Evolutionary conservation across 148 eudicot species (phyloP), one percentile per base, ranked within the genome.

Genomic region (Simmondsia chinensis): DNA sequence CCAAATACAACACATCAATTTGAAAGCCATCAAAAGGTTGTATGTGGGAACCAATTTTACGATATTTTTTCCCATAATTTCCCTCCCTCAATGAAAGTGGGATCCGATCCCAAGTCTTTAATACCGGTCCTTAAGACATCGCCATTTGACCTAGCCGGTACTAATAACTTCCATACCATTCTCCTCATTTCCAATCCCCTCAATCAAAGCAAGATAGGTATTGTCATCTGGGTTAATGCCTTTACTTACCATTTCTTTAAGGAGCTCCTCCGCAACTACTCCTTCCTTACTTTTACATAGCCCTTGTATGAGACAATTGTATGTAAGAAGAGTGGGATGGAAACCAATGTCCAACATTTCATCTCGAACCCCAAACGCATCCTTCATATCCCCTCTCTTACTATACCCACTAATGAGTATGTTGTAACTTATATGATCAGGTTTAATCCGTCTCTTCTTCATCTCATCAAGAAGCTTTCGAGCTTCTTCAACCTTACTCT

Each of bases 381-480:
- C 80, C 27, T 75, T 72, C 65, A 70, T 19, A 61, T 85, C n/a
- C 51, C 89, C 89, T 65, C 69, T 70, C 70, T 59, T 67, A 57
- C 89, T 74, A 48, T 75, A 85, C 35, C 95, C 89, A 33, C 89
- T 74, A 15, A 85, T 77, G n/a, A n/a, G 71, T 19, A 86, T 80
- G 50, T 77, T 80, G 29, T 70, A 85, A 39, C 76, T 80, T 31
- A 80, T 64, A 47, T 72, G 56, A 72, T 78, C 85, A 3, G 89
- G 95, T 38, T 53, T 52, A 62, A 80, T 80, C 31, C 83, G n/a
- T n/a, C 63, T 73, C 48, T 39, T 56, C 57, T 67, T 77, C 95
- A 85, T 85, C 61, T 61, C 73, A 55, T 77, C 75, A n/a, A n/a
- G 57, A 70, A 80, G 47, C 42, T 26, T 45, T 4, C 69, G 52